Percentiles rank a stretch among this genome's conserved stretches.
phyloP scores from a whole-genome alignment of 345 rosid genomes.

The Trapa bicornis region DNA sequence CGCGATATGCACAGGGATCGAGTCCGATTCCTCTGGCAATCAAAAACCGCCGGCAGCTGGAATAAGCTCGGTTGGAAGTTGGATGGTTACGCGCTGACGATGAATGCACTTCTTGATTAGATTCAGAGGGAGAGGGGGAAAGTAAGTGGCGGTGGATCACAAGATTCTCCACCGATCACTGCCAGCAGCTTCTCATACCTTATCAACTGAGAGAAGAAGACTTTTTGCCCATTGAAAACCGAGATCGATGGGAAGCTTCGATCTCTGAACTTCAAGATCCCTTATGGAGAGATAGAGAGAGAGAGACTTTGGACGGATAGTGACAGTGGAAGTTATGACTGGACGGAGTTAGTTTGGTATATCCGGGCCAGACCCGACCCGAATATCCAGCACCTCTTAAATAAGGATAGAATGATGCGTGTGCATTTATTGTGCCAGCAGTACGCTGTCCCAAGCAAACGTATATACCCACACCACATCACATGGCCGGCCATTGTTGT shows the following conservation, averaged over 20 bases:
- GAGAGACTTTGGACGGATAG: background rate
- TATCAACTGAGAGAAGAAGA: background rate
- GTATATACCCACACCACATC: background rate
- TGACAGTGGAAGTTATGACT: background rate
- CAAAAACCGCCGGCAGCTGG: background rate
- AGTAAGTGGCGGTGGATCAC: slow-evolving; percentile 37
- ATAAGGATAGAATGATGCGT: no score
- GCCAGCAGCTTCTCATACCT: slow-evolving; percentile 1
- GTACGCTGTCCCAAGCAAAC: background rate
- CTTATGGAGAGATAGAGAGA: slow-evolving; percentile 1
- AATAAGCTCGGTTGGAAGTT: background rate
- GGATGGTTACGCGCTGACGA: background rate
- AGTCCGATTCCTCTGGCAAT: background rate
- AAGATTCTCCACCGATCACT: slow-evolving; percentile 29
- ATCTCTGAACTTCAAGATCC: background rate
- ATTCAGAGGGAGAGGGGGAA: background rate
- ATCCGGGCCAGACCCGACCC: background rate
- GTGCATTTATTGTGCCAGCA: background rate
- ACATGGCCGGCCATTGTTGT: no score
- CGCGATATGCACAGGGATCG: background rate
- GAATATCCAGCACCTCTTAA: background rate
- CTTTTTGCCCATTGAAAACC: background rate
- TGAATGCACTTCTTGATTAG: background rate
- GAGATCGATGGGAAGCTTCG: slow-evolving; percentile 1
- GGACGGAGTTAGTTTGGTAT: background rate